These are phyloP conservation scores for Phytopythium helicoides DNA, from an alignment of 352 stramenopile species.

Conservation along the genomic window DNA sequence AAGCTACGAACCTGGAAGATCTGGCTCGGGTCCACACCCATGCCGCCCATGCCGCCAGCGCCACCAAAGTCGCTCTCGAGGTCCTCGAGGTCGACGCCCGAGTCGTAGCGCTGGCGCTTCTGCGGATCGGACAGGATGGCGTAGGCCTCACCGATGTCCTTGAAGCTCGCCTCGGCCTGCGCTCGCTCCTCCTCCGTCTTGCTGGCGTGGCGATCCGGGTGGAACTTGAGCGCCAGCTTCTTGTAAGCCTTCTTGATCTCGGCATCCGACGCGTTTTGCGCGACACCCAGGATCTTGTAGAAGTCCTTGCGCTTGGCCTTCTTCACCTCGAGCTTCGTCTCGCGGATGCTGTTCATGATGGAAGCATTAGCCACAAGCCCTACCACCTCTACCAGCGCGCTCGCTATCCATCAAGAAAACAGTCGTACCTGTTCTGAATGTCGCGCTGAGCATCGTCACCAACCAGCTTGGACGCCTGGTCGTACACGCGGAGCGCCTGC, in stretches of 20 bases:
- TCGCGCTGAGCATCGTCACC: constrained; percentile 76
- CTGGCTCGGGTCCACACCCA: constrained; percentile 78
- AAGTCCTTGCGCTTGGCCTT: constrained; percentile 96
- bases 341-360: constrained; percentile 52
- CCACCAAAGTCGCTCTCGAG: constrained; percentile 86
- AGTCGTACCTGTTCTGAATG: constrained; percentile 49
- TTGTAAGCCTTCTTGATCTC: constrained; percentile 99
- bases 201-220: constrained; percentile 93
- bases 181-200: constrained; percentile 92
- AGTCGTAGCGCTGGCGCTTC: constrained; percentile 94
- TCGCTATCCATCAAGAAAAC: not conserved
- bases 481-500: constrained; percentile 88
- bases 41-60: constrained; percentile 77
- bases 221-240: constrained; percentile 92
- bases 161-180: constrained; percentile 91
- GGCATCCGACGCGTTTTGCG: constrained; percentile 71
- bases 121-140: constrained; percentile 93
- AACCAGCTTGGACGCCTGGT: constrained; percentile 86
- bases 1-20: constrained; percentile 69
- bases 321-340: constrained; percentile 92
- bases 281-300: constrained; percentile 92
- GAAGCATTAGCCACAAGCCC: not conserved
- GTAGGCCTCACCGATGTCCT: constrained; percentile 96
- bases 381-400: not conserved
- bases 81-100: constrained; percentile 92